Conservation (phyloP, 2,329 filamentous ascomycete species). For the Lojkania enalia region DNA sequence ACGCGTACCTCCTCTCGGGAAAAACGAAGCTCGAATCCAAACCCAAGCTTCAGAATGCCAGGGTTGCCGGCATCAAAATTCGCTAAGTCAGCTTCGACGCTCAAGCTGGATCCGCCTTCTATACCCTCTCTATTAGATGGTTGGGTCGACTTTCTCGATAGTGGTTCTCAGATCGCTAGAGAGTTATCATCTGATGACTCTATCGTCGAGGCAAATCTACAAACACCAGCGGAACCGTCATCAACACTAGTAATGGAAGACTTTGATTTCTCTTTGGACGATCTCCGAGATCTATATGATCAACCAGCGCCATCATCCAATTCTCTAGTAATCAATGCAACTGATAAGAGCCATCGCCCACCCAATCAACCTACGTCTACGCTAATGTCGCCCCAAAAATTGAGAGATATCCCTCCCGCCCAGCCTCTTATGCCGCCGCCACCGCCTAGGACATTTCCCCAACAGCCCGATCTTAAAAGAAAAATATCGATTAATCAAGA, state of each 20-base stretch:
- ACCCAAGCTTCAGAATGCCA: constrained; percentile 31
- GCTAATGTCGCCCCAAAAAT: too few relatives aligned
- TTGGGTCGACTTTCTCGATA: constrained; percentile 50
- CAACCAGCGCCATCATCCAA: too few relatives aligned
- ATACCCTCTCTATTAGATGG: constrained; percentile 17
- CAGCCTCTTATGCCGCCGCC: too few relatives aligned
- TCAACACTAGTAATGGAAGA: constrained; percentile 42
- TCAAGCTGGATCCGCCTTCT: neutral
- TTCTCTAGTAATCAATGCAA: too few relatives aligned
- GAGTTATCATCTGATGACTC: constrained; percentile 39
- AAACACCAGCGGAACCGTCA: constrained; percentile 5
- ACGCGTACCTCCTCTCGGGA: too few relatives aligned
- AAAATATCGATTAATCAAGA: too few relatives aligned
- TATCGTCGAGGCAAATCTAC: neutral
- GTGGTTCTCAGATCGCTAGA: constrained; percentile 50
- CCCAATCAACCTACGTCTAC: too few relatives aligned
- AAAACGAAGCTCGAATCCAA: constrained; percentile 1
- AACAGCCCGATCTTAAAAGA: too few relatives aligned
- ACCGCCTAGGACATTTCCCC: too few relatives aligned
- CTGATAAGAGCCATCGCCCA: too few relatives aligned
- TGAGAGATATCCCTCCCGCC: too few relatives aligned
- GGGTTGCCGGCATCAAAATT: constrained; percentile 28
- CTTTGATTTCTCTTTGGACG: constrained; percentile 47
- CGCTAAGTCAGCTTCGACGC: neutral
- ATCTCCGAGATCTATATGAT: constrained; percentile 45